Base-by-base conservation (phyloP, 2,329 filamentous ascomycete genomes). In the Alternaria gaisen region DNA sequence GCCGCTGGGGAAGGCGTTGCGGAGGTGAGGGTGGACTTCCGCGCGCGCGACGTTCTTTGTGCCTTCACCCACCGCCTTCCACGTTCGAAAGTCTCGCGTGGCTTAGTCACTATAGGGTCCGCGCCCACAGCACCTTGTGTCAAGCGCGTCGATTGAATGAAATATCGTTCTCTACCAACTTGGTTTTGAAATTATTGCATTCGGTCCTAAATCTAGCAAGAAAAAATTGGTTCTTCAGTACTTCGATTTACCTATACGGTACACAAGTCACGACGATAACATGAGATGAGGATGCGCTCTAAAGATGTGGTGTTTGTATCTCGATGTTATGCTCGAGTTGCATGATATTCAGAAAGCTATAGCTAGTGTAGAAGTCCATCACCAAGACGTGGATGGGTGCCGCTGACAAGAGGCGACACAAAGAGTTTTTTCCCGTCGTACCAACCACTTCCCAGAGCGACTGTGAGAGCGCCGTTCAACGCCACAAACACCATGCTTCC, bases 11-110 rank as follows among this genome's bases (percentile, higher is more conserved):
- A 32, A 55, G 51, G 18, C 47, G 54, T 14, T 58, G 46, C 57
- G 63, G 63, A 61, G 58, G 60, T 59, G 57, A 63, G 40, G 43
- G 53, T 18, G 52, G 38, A 53, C 43, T 24, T 54, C 56, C 60
- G 60, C 60, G 55, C 52, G 43, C 52, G 43, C 20, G 22, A 56
- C 43, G 57, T 60, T 58, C 66, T 66, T 68, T 69, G 66, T 69
- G 65, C 65, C 63, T 11, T 24, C 44, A 12, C 50, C 66, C 46
- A 70, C 68, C 66, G 64, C 66, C 67, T 38, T 40, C 36, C 36
- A 18, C 9, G n/a, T 40, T 11, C 32, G 43, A 11, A 32, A 44
- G 53, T 61, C 59, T 63, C 57, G 53, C 42, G 38, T 5, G 28
- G 58, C 58, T 56, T 53, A 56, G 26, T 50, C 53, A 53, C 28